These are phyloP conservation scores for Starmerella floris DNA, from an alignment of 805 yeast genomes.

Conservation along the genomic window DNA sequence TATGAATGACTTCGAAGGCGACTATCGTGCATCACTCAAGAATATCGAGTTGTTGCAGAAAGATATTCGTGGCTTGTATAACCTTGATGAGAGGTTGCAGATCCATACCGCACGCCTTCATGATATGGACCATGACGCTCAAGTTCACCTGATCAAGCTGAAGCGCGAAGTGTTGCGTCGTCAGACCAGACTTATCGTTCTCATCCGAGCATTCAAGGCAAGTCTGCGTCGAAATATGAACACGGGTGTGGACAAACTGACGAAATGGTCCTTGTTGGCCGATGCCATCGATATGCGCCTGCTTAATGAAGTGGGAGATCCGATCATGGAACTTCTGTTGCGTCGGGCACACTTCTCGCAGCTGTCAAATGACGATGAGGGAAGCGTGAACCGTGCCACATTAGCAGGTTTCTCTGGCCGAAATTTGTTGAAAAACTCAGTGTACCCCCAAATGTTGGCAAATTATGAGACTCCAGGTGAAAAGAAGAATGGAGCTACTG, in stretches of 20 bases:
- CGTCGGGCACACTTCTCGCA: slow-evolving; percentile 49
- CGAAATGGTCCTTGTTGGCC: slow-evolving; percentile 43
- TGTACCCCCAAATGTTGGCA: slow-evolving; percentile 59
- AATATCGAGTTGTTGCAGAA: slow-evolving; percentile 40
- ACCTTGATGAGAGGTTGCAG: slow-evolving; percentile 35
- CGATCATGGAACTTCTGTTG: slow-evolving; percentile 59
- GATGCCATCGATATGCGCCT: slow-evolving; percentile 63
- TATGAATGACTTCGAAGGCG: slow-evolving; percentile 51
- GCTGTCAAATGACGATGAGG: slow-evolving; percentile 50
- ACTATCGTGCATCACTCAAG: slow-evolving; percentile 37
- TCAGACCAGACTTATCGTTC: slow-evolving; percentile 25
- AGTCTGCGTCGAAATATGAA: slow-evolving; percentile 24
- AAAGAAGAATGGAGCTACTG: slow-evolving; percentile 23
- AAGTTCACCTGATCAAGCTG: slow-evolving; percentile 21
- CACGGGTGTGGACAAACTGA: slow-evolving; percentile 25
- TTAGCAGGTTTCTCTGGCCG: slow-evolving; percentile 55
- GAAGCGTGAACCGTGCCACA: slow-evolving; percentile 47
- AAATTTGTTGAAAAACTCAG: slow-evolving; percentile 43
- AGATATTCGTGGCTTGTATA: slow-evolving; percentile 33
- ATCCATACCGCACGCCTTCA: slow-evolving; percentile 10
- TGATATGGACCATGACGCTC: slow-evolving; percentile 1
- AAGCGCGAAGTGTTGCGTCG: slow-evolving; percentile 25
- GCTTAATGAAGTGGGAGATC: slow-evolving; percentile 43
- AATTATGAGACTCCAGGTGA: slow-evolving; percentile 28
- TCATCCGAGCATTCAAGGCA: slow-evolving; percentile 27